Evolutionary conservation across 176 grass and related monocot species (phyloP).

Genomic region (maize (Zea mays)): DNA sequence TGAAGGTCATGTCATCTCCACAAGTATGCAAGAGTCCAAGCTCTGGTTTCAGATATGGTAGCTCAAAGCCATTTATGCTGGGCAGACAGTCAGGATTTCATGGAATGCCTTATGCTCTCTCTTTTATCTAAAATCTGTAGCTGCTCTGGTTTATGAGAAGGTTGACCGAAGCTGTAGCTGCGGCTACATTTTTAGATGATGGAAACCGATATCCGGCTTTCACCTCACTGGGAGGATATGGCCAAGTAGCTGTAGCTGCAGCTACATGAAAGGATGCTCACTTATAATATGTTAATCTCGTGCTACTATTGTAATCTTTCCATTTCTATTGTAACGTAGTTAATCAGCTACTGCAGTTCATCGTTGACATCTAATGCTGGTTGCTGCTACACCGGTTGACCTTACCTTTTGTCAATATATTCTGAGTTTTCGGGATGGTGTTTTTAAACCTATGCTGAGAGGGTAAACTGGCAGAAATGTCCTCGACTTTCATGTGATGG

Average conservation of each 20-base stretch:
- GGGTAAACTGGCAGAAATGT: neutral
- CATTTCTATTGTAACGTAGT: constrained; percentile 16
- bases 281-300: constrained; percentile 21
- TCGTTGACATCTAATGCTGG: neutral
- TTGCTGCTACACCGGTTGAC: neutral
- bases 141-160: constrained; percentile 8
- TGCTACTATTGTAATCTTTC: constrained; percentile 17
- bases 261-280: constrained; percentile 20
- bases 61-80: constrained; percentile 41
- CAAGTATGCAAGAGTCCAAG: constrained; percentile 46
- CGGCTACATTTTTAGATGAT: neutral
- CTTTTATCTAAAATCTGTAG: constrained; percentile 44
- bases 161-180: neutral
- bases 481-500: neutral
- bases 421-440: neutral
- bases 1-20: constrained; percentile 41
- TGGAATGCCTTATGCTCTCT: neutral
- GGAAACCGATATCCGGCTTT: too few species aligned
- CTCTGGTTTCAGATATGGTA: constrained; percentile 31
- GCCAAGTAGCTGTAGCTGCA: neutral
- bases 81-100: constrained; percentile 39
- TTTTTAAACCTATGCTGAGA: neutral
- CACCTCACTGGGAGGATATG: too few species aligned
- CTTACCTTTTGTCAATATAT: constrained; percentile 21
- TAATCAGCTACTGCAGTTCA: constrained; percentile 14